Evolutionary conservation across 805 yeast species (phyloP).

Genomic region (Pichia californica): DNA sequence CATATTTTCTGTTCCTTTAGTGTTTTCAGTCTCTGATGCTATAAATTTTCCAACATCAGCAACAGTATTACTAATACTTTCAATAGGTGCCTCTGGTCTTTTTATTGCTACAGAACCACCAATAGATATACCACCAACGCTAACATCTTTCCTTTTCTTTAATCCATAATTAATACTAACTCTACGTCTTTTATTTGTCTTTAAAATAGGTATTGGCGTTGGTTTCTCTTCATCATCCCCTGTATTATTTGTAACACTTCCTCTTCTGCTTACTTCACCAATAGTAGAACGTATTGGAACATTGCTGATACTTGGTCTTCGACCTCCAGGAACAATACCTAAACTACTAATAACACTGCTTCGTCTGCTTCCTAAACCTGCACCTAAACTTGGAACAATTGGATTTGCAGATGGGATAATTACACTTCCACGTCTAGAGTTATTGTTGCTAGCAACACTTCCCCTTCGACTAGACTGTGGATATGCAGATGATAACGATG

Average conservation of each 20-base stretch:
- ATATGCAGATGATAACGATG: constrained; percentile 5
- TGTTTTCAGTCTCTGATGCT: too few species aligned
- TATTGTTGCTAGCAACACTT: background rate
- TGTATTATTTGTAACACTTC: background rate
- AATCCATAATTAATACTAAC: constrained; percentile 30
- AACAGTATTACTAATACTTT: too few species aligned
- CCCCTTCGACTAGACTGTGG: background rate
- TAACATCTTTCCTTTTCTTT: constrained; percentile 3
- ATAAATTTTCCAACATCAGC: too few species aligned
- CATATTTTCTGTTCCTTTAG: too few species aligned
- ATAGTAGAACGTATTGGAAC: constrained; percentile 3
- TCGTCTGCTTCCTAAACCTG: background rate
- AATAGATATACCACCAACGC: constrained; percentile 20
- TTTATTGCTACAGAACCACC: constrained; percentile 13
- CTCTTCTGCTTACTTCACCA: constrained; percentile 8
- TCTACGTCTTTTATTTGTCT: constrained; percentile 20
- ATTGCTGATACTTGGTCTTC: constrained; percentile 4
- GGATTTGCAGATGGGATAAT: background rate
- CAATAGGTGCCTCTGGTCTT: too few species aligned
- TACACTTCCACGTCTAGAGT: constrained; percentile 10
- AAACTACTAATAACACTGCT: background rate
- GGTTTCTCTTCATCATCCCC: background rate
- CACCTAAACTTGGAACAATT: background rate
- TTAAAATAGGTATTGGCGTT: constrained; percentile 10
- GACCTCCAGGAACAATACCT: background rate